These are phyloP conservation scores for Podaxis sp. DNA, from an alignment of 768 basidiomycete genomes.

Conservation along the genomic window DNA sequence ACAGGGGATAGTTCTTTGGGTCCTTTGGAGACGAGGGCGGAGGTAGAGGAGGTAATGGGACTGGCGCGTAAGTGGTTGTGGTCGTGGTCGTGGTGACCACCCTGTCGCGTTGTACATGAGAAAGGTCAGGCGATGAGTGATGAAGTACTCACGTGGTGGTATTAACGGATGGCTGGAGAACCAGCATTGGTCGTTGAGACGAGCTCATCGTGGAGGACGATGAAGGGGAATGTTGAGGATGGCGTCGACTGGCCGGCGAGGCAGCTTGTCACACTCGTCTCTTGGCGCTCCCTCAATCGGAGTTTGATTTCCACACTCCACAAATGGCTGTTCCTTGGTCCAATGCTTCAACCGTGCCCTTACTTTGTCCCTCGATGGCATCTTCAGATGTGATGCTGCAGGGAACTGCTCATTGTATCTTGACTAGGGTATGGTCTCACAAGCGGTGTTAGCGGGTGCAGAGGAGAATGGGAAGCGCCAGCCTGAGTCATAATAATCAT, in stretches of 20 bases:
- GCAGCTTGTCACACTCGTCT: constrained; percentile 12
- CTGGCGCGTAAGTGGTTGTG: constrained; percentile 88
- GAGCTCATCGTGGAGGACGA: constrained; percentile 48
- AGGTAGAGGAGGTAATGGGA: constrained; percentile 73
- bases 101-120: constrained; percentile 39
- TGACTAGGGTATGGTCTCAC: neutral
- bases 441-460: neutral
- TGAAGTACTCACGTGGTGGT: constrained; percentile 69
- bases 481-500: neutral
- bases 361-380: neutral
- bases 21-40: constrained; percentile 71
- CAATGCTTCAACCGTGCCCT: neutral
- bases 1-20: constrained; percentile 75
- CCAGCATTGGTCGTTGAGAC: constrained; percentile 62
- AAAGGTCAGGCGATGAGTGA: neutral
- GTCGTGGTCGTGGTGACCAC: constrained; percentile 92
- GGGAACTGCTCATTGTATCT: neutral
- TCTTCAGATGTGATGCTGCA: neutral
- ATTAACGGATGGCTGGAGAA: constrained; percentile 79
- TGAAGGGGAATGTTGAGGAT: constrained; percentile 20
- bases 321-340: constrained; percentile 30
- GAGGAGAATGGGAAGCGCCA: neutral
- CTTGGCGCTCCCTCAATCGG: constrained; percentile 22
- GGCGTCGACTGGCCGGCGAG: constrained; percentile 8
- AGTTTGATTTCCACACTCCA: constrained; percentile 22